Evolutionary conservation across 2,329 filamentous ascomycete species (phyloP), one percentile per base, ranked within the genome.

Genomic region (Fusarium buxicola): DNA sequence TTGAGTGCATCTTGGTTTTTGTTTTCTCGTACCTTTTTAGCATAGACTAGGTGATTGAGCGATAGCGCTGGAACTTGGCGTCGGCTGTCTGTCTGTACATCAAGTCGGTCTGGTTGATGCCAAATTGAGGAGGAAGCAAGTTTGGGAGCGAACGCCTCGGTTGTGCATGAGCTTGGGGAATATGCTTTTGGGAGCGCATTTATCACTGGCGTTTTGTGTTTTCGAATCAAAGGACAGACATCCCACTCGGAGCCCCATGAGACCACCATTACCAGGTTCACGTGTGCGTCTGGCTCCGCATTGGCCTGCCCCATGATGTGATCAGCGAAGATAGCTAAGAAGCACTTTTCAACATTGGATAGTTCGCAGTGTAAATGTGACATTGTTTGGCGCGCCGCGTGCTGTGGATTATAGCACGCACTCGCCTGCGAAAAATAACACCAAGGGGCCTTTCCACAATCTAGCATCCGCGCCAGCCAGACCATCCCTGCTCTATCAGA

Each of bases 401-500:
- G 68, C 62, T 46, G 25, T 41, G 39, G 46, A 46, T 62, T 63
- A 55, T 64, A 55, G 50, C 66, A 68, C 66, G 54, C 68, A 57
- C 58, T 65, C 66, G 63, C 63, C 56, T 34, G 56, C 35, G 51
- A 53, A 58, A 41, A 54, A 36, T 28, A 65, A 63, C 62, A 63
- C 55, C 59, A 56, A 60, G 47, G 44, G 62, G 67, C 44, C 63
- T 55, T 65, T 65, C 58, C 65, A 67, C 63, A 60, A 69, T 71
- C 57, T 64, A 66, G 64, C 62, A 60, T 69, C 53, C 47, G 61
- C 65, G 60, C 65, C 65, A 66, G 63, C 67, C 69, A 70, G 65
- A 70, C 66, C 71, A 65, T 68, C 59, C 68, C 66, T 68, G 52
- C 59, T 76, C 74, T 76, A 76, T 76, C 68, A 72, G 70, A 65